A percentile compares a stretch with the other conserved stretches of the same genome.
Evolutionary conservation across 352 stramenopile species (phyloP).

Genomic region (Phytopythium sindhum): DNA sequence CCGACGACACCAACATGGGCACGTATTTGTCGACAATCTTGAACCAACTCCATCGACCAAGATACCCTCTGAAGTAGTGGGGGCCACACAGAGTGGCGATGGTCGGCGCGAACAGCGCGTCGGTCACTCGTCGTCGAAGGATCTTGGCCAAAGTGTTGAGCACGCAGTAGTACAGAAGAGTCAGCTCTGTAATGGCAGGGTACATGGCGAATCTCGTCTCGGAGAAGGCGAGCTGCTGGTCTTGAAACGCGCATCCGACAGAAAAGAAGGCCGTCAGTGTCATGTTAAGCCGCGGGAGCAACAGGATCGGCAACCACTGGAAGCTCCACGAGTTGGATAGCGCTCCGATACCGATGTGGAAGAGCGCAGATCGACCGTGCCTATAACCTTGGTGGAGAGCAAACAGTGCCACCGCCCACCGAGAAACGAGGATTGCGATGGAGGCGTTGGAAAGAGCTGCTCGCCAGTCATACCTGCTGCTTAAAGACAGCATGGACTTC

Average conservation of each 20-base stretch:
- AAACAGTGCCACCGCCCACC: slow-evolving; percentile 24
- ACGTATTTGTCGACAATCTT: slow-evolving; percentile 2
- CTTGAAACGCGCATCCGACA: slow-evolving; percentile 9
- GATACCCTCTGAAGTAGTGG: neutral
- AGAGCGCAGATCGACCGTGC: neutral
- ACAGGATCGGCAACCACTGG: slow-evolving; percentile 1
- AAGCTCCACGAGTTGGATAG: slow-evolving; percentile 15
- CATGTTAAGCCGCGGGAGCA: slow-evolving; percentile 8
- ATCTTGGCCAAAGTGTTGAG: slow-evolving; percentile 12
- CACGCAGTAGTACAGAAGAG: slow-evolving; percentile 10
- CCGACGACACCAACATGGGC: slow-evolving; percentile 7
- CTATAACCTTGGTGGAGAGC: slow-evolving; percentile 12
- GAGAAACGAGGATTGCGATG: slow-evolving; percentile 20
- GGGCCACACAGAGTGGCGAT: neutral
- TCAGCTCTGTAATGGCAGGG: slow-evolving; percentile 9
- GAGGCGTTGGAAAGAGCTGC: slow-evolving; percentile 29
- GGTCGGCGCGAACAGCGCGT: slow-evolving; percentile 9
- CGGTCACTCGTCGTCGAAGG: slow-evolving; percentile 5
- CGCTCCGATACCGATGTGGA: slow-evolving; percentile 9
- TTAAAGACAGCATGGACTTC: neutral
- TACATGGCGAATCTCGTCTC: slow-evolving; percentile 18
- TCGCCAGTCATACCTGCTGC: slow-evolving; percentile 17
- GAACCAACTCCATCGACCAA: neutral
- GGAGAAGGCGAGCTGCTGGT: slow-evolving; percentile 4
- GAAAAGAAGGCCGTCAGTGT: slow-evolving; percentile 11